Percentiles rank a stretch among this genome's conserved stretches.
These are phyloP conservation scores for Blastobotrys parvus DNA, from an alignment of 805 yeast species.

Conservation along the genomic window DNA sequence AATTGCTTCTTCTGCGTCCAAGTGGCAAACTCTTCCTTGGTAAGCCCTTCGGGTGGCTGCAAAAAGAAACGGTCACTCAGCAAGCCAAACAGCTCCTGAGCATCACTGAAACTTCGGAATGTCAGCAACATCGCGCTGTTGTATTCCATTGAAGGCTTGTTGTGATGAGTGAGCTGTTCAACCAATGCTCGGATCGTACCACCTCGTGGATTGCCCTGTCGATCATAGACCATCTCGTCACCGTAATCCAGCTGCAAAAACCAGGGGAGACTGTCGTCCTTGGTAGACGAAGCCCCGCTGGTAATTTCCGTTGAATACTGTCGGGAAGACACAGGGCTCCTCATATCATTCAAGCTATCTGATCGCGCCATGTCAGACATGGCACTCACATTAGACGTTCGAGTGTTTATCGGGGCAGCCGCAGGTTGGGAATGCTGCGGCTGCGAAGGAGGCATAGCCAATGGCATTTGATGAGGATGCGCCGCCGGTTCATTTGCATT, in stretches of 20 bases:
- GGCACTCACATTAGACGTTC: not conserved
- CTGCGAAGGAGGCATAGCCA: not conserved
- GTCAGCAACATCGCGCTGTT: slow-evolving; percentile 65
- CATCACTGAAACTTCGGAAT: slow-evolving; percentile 63
- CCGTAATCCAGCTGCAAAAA: slow-evolving; percentile 44
- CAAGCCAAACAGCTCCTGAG: slow-evolving; percentile 50
- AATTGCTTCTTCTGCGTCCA: slow-evolving; percentile 69
- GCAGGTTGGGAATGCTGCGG: not conserved
- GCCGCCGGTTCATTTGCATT: not conserved
- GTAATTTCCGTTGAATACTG: slow-evolving; percentile 1
- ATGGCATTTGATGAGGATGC: not conserved
- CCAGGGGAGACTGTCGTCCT: slow-evolving; percentile 34
- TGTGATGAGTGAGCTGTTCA: slow-evolving; percentile 73
- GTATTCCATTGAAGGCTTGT: slow-evolving; percentile 48
- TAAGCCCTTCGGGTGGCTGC: slow-evolving; percentile 80
- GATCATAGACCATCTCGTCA: slow-evolving; percentile 46
- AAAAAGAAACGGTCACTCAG: slow-evolving; percentile 58
- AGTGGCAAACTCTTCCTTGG: slow-evolving; percentile 67
- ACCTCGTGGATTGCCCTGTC: slow-evolving; percentile 68
- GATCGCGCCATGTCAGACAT: not conserved
- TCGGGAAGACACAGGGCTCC: not conserved
- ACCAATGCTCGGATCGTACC: slow-evolving; percentile 74
- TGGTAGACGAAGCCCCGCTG: not conserved
- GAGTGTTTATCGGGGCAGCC: too few relatives aligned
- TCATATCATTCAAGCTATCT: not conserved